A percentile compares a stretch with the other conserved stretches of the same genome.
phyloP scores from a whole-genome alignment of 176 grass and related monocot species.

The Musa acuminata region DNA sequence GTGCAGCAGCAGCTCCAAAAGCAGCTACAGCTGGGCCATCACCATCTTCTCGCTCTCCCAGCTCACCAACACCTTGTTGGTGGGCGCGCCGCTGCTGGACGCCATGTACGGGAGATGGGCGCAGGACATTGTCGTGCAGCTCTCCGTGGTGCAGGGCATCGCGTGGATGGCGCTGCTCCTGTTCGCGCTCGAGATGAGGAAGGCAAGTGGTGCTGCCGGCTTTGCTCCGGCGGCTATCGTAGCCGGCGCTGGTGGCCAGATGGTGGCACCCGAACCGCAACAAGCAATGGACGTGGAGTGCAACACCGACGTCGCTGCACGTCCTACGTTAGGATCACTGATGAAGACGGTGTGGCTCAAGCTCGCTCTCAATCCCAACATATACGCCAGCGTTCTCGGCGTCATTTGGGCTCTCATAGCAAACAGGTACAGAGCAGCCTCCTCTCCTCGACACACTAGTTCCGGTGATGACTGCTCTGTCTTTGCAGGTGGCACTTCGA shows the following conservation, averaged over 20 bases:
- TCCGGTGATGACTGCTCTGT: too few species aligned
- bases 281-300: slow-evolving; percentile 26
- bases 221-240: background rate
- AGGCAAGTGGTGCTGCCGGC: slow-evolving; percentile 6
- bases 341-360: slow-evolving; percentile 43
- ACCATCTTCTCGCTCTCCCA: slow-evolving; percentile 71
- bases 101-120: slow-evolving; percentile 96
- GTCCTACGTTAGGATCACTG: slow-evolving; percentile 36
- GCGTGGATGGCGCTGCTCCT: slow-evolving; percentile 47
- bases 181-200: slow-evolving; percentile 62
- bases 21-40: slow-evolving; percentile 30
- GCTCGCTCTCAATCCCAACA: slow-evolving; percentile 62
- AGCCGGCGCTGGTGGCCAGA: background rate
- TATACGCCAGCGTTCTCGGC: slow-evolving; percentile 60
- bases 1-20: background rate
- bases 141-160: slow-evolving; percentile 65
- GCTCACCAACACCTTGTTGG: slow-evolving; percentile 82
- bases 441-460: background rate
- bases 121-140: slow-evolving; percentile 74
- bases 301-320: background rate
- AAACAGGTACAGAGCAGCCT: slow-evolving; percentile 35
- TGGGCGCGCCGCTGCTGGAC: slow-evolving; percentile 67
- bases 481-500: slow-evolving; percentile 54
- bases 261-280: slow-evolving; percentile 13
- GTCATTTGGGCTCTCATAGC: slow-evolving; percentile 44